Conservation (phyloP, 495 filamentous ascomycete genomes). For the Penicillium bovifimosum region DNA sequence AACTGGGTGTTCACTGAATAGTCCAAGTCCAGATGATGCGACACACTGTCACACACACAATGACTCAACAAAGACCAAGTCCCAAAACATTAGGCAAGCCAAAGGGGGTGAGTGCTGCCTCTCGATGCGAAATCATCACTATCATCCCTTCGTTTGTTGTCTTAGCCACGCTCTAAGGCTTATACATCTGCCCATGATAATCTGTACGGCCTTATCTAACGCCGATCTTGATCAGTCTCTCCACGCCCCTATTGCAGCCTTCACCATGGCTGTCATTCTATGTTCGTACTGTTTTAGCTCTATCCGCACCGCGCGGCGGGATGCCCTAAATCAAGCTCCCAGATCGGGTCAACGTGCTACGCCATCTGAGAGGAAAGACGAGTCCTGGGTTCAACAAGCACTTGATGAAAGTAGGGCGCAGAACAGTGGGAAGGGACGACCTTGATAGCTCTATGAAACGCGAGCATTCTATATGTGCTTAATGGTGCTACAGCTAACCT, state of each 20-base stretch:
- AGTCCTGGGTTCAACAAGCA: slow-evolving; percentile 35
- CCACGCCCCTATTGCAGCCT: slow-evolving; percentile 45
- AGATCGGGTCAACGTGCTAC: slow-evolving; percentile 1
- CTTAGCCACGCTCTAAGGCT: background rate
- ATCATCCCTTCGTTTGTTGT: background rate
- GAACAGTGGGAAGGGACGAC: slow-evolving; percentile 4
- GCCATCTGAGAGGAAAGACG: slow-evolving; percentile 13
- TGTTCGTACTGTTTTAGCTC: slow-evolving; percentile 46
- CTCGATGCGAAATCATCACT: background rate
- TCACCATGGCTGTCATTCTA: slow-evolving; percentile 46
- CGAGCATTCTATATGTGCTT: background rate
- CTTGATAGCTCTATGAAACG: background rate
- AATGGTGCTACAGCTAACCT: no score
- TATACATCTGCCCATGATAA: no score
- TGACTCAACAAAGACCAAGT: slow-evolving; percentile 12
- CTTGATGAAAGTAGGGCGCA: slow-evolving; percentile 29
- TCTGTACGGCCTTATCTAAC: background rate
- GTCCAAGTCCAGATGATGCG: background rate
- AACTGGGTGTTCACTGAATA: background rate
- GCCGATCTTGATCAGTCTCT: slow-evolving; percentile 25
- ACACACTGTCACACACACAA: background rate
- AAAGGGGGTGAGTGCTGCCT: slow-evolving; percentile 18
- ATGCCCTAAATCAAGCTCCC: slow-evolving; percentile 19
- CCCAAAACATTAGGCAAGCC: slow-evolving; percentile 16
- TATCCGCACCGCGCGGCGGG: slow-evolving; percentile 41